Evolutionary conservation across 805 yeast genomes (phyloP).

Genomic region (Wickerhamiella azymoides): DNA sequence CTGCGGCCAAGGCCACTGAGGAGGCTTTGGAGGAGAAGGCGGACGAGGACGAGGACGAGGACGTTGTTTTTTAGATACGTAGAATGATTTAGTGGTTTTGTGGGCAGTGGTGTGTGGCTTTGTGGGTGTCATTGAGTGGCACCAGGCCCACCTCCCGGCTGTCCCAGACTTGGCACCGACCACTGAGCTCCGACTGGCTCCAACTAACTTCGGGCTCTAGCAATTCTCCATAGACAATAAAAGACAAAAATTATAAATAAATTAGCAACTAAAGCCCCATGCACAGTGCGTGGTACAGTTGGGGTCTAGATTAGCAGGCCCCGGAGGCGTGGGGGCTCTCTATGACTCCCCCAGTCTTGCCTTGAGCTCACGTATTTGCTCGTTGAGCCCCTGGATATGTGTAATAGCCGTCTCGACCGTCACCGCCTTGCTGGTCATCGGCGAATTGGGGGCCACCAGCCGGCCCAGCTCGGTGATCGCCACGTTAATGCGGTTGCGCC

Average conservation of each 20-base stretch:
- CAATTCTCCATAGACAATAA: too few species aligned
- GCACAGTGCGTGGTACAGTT: too few species aligned
- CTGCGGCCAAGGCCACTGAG: slow-evolving; percentile 7
- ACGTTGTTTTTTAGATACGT: slow-evolving; percentile 29
- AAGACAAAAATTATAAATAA: too few species aligned
- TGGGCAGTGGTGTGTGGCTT: too few species aligned
- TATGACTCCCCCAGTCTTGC: slow-evolving; percentile 1
- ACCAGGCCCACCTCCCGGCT: too few species aligned
- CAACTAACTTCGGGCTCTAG: too few species aligned
- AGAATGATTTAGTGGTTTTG: too few species aligned
- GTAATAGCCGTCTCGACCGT: slow-evolving; percentile 81
- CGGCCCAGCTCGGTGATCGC: slow-evolving; percentile 66
- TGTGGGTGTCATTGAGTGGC: too few species aligned
- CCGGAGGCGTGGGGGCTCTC: too few species aligned
- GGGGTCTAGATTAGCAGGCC: too few species aligned
- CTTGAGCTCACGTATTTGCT: slow-evolving; percentile 23
- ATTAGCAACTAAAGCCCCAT: background rate
- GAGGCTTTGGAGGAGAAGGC: slow-evolving; percentile 18
- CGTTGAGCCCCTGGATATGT: slow-evolving; percentile 41
- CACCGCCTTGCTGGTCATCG: slow-evolving; percentile 64
- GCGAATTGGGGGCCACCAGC: slow-evolving; percentile 56
- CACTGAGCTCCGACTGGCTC: too few species aligned
- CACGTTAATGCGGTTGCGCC: slow-evolving; percentile 80
- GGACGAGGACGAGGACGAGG: slow-evolving; percentile 30
- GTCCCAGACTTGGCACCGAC: too few species aligned